Conservation (phyloP, 805 yeast genomes). For the Starmera dryadoides region DNA sequence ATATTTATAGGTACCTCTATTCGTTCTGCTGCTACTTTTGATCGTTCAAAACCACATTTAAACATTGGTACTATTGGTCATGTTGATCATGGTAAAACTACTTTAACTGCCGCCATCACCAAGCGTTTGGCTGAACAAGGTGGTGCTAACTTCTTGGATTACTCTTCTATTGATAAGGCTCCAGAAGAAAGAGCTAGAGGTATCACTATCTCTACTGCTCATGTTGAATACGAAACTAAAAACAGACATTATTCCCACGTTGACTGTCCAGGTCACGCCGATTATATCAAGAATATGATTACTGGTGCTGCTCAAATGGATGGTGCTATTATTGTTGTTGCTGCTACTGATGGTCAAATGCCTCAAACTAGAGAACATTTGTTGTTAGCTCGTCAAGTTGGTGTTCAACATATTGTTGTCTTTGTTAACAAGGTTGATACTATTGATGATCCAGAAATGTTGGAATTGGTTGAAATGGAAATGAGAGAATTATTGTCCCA, state of each 20-base stretch:
- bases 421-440: constrained; percentile 98
- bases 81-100: constrained; percentile 98
- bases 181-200: constrained; percentile 99
- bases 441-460: constrained; percentile 97
- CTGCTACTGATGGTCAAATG: constrained; percentile 99
- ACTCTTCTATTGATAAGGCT: constrained; percentile 89
- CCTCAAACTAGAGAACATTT: constrained; percentile 99
- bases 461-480: constrained; percentile 99
- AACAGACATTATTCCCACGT: constrained; percentile 97
- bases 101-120: constrained; percentile 97
- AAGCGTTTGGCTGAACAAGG: constrained; percentile 84
- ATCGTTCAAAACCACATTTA: constrained; percentile 94
- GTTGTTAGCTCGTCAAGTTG: constrained; percentile 97
- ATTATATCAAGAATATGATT: constrained; percentile 97
- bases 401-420: constrained; percentile 95
- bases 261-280: constrained; percentile 98
- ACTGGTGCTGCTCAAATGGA: constrained; percentile 99
- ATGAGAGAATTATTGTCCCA: constrained; percentile 91
- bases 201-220: constrained; percentile 96
- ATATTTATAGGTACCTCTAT: constrained; percentile 8
- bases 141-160: constrained; percentile 91
- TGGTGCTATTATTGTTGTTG: constrained; percentile 98
- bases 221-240: constrained; percentile 92
- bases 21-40: constrained; percentile 63
- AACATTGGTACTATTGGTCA: constrained; percentile 98